Evolutionary conservation across 2,329 filamentous ascomycete species (phyloP).

Genomic region (Cercospora sp.): DNA sequence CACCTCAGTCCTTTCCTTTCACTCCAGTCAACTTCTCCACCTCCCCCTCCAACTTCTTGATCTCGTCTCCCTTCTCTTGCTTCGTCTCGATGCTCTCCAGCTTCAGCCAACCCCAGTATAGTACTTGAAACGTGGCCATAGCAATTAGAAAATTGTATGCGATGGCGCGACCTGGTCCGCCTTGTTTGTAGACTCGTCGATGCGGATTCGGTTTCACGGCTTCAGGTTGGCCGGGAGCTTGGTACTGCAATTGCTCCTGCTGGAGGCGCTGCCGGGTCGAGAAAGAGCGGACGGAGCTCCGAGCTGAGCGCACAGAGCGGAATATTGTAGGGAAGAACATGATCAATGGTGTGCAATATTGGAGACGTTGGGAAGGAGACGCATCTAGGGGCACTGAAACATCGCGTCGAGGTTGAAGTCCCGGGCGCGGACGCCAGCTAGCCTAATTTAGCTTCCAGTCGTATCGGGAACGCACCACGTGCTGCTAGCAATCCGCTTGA

Average conservation of each 20-base stretch:
- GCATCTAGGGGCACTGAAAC: not conserved
- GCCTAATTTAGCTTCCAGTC: too few relatives aligned
- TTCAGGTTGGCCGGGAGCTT: slow-evolving; percentile 27
- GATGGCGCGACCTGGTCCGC: slow-evolving; percentile 69
- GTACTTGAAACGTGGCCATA: slow-evolving; percentile 75
- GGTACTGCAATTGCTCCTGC: slow-evolving; percentile 22
- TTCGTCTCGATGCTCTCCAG: slow-evolving; percentile 71
- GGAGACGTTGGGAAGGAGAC: not conserved
- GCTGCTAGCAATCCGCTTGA: too few relatives aligned
- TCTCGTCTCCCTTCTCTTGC: slow-evolving; percentile 53
- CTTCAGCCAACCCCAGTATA: slow-evolving; percentile 73
- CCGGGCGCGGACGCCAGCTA: too few relatives aligned
- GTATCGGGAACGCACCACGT: too few relatives aligned
- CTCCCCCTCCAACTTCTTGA: slow-evolving; percentile 30
- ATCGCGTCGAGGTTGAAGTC: not conserved
- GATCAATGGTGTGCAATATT: not conserved
- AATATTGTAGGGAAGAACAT: slow-evolving; percentile 4
- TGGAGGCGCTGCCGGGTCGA: slow-evolving; percentile 6
- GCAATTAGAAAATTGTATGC: slow-evolving; percentile 73
- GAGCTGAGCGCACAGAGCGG: not conserved
- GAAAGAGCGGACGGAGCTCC: not conserved
- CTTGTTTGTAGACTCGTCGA: slow-evolving; percentile 65
- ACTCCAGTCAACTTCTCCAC: slow-evolving; percentile 28
- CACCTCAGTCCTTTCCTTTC: slow-evolving; percentile 1
- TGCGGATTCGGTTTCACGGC: slow-evolving; percentile 33